These are phyloP conservation scores for Bothriochloa decipiens DNA, from an alignment of 176 grass and related monocot species.

Conservation along the genomic window DNA sequence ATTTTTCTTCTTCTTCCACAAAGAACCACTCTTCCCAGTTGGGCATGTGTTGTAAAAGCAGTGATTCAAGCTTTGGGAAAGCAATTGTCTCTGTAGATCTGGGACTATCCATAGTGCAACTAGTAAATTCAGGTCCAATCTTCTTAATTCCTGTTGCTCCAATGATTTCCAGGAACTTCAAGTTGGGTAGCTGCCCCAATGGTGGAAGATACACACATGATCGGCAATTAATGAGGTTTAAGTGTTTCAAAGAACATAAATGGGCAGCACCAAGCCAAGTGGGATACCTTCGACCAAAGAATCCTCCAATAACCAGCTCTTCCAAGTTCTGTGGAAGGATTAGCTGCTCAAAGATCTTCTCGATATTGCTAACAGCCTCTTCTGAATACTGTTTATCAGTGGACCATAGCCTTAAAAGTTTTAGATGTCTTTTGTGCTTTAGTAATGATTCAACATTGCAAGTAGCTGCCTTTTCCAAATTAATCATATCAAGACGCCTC, in stretches of 20 bases:
- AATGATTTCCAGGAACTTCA: conserved; percentile 23
- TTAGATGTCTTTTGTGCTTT: background rate
- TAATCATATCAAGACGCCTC: background rate
- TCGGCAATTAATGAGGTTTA: background rate
- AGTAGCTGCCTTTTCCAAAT: background rate
- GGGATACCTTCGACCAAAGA: conserved; percentile 23
- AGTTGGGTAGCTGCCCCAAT: conserved; percentile 23
- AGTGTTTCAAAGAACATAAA: background rate
- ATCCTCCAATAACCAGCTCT: background rate
- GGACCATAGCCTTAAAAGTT: rapidly evolving
- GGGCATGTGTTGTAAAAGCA: background rate
- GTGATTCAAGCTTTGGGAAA: conserved; percentile 36
- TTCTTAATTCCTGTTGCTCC: conserved; percentile 5
- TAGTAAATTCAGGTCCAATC: conserved; percentile 37
- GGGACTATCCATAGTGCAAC: background rate
- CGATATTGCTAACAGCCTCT: conserved; percentile 3
- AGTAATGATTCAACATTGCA: background rate
- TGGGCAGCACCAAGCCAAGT: background rate
- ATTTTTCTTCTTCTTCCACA: background rate
- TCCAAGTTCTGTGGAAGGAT: conserved; percentile 6
- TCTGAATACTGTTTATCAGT: background rate
- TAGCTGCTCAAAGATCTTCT: conserved; percentile 33
- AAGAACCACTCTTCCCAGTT: conserved; percentile 54
- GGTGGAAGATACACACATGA: conserved; percentile 27
- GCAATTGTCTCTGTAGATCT: background rate